Percentiles rank a stretch among this genome's conserved stretches.
Evolutionary conservation across 306 rosid genomes (phyloP).

Genomic region (Vigna trinervia): DNA sequence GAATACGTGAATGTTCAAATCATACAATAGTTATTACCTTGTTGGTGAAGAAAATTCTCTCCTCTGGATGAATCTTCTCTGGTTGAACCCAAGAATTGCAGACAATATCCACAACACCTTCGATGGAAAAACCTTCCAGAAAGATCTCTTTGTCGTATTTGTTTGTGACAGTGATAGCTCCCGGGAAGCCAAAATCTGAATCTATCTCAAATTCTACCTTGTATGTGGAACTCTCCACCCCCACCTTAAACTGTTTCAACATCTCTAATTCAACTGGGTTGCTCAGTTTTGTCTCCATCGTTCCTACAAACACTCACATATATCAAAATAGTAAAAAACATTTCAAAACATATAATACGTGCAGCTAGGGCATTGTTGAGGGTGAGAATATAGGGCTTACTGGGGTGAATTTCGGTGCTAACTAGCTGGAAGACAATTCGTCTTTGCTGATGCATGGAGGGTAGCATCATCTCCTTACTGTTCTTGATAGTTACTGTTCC

Average conservation of each 20-base stretch:
- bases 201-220: slow-evolving; percentile 47
- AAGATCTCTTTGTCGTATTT: slow-evolving; percentile 48
- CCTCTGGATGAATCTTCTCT: slow-evolving; percentile 6
- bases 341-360: not conserved
- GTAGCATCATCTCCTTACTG: slow-evolving; percentile 17
- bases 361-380: not conserved
- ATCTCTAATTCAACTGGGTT: slow-evolving; percentile 29
- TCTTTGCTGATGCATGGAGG: slow-evolving; percentile 24
- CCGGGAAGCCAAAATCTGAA: slow-evolving; percentile 53
- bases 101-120: slow-evolving; percentile 34
- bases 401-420: slow-evolving; percentile 42
- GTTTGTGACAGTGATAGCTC: slow-evolving; percentile 50
- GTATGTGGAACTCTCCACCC: slow-evolving; percentile 14
- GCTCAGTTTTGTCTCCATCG: slow-evolving; percentile 48
- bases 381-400: slow-evolving; percentile 33
- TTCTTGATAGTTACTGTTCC: slow-evolving; percentile 31
- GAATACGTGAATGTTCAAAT: no score
- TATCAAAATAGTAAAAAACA: not conserved
- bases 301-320: slow-evolving; percentile 36
- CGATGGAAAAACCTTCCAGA: slow-evolving; percentile 45
- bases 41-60: slow-evolving; percentile 53
- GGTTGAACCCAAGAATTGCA: slow-evolving; percentile 59
- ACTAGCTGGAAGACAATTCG: slow-evolving; percentile 46
- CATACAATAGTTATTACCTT: slow-evolving; percentile 33
- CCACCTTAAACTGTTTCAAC: slow-evolving; percentile 4